Evolutionary conservation across 176 grass and related monocot species (phyloP).

Genomic region (Eragrostis curvula): DNA sequence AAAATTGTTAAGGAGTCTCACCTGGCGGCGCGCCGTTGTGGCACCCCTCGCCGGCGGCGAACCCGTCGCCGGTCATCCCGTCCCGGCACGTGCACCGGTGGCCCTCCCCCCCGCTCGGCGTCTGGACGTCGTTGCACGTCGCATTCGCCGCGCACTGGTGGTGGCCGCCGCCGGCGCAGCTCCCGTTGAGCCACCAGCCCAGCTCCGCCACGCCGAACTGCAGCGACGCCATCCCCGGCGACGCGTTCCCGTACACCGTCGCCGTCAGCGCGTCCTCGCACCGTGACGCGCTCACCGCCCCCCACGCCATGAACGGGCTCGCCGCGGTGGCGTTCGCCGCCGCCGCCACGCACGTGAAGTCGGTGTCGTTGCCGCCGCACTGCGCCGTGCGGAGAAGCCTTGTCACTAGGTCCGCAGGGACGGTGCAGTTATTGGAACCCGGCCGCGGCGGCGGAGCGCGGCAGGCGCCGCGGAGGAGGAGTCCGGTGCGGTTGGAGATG

Average conservation of each 20-base stretch:
- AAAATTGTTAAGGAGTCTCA: not conserved
- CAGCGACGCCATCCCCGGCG: not conserved
- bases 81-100: constrained; percentile 45
- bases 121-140: not conserved
- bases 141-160: constrained; percentile 56
- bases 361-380: not conserved
- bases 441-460: accelerated
- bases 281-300: accelerated
- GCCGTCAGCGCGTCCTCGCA: constrained; percentile 47
- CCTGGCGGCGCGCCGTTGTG: not conserved
- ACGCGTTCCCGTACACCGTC: not conserved
- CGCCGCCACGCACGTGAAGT: constrained; percentile 32
- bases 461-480: constrained; percentile 47
- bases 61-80: constrained; percentile 68
- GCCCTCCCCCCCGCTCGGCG: not conserved
- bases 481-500: constrained; percentile 35
- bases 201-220: constrained; percentile 53
- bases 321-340: accelerated
- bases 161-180: not conserved
- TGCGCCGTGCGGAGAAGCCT: not conserved
- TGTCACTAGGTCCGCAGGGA: not conserved
- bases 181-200: constrained; percentile 71
- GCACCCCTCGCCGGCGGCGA: constrained; percentile 60
- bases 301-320: not conserved
- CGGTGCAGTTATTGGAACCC: not conserved